Evolutionary conservation across 352 stramenopile species (phyloP), one percentile per base, ranked within the genome.

Genomic region (Globisporangium radiosum): DNA sequence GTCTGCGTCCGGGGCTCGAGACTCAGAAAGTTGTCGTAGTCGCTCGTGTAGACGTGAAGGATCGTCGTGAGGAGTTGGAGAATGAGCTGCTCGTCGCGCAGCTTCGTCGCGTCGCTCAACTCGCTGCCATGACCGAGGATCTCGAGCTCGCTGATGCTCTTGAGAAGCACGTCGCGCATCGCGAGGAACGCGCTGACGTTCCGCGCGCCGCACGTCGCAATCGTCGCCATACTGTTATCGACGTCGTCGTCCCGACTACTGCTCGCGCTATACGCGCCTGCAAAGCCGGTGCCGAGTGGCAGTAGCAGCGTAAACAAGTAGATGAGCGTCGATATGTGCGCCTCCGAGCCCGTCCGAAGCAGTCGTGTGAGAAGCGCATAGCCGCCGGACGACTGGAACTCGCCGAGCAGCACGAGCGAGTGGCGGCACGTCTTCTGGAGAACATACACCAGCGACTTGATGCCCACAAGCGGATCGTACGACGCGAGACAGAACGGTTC

Each of bases 1-100:
- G 76, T 78, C 65, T 85, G 77, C 1, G 78, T 89, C 54, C 79
- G 87, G 1, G 81, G 73, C 56, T 93, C 83, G 43, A 93, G 66
- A 54, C 66, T 81, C 45, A 82, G 52, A 19, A 91, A 90, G 45
- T 90, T 90, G 5, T 81, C 78, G 43, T 88, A 88, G 36, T 84
- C 69, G 47, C 75, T 81, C 19, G 78, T 88, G 55, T 91, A 91
- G 19, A 90, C 72, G 56, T 89, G 79, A 3, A 89, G 42, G 58
- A 88, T 68, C 2, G 78, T 85, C 0, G 76, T 89, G 15, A 92
- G 57, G 2, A 88, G 55, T 50, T 89, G 78, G 47, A 90, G 52
- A 14, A 85, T 59, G 11, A 88, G 56, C 33, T 85, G 66, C 17
- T 90, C 78, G 10, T 67, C 69, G 6, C 62, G 66, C 19, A 53